Conservation (phyloP, 495 filamentous ascomycete genomes). For the Sabuloglossum arenarium region DNA sequence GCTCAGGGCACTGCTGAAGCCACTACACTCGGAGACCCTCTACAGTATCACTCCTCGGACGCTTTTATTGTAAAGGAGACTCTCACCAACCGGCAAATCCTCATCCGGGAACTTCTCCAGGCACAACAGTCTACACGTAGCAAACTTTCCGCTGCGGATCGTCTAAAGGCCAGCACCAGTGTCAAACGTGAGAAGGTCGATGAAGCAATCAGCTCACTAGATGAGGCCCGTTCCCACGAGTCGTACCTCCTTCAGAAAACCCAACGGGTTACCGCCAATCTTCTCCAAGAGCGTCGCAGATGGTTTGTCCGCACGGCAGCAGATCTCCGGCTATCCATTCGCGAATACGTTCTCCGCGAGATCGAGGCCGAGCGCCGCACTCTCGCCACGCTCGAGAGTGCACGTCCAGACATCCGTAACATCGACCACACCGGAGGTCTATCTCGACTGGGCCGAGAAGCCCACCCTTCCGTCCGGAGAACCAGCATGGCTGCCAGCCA, state of each 20-base stretch:
- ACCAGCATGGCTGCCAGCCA: slow-evolving; percentile 66
- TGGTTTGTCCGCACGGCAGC: slow-evolving; percentile 79
- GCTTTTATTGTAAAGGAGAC: slow-evolving; percentile 98
- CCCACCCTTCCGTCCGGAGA: slow-evolving; percentile 55
- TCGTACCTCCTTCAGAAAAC: slow-evolving; percentile 61
- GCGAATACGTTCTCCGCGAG: slow-evolving; percentile 83
- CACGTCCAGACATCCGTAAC: slow-evolving; percentile 77
- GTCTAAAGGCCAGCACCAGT: slow-evolving; percentile 61
- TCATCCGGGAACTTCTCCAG: slow-evolving; percentile 83
- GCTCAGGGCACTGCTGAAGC: slow-evolving; percentile 94
- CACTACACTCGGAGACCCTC: slow-evolving; percentile 79
- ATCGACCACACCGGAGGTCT: slow-evolving; percentile 84
- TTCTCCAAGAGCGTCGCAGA: slow-evolving; percentile 68
- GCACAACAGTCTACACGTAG: slow-evolving; percentile 62
- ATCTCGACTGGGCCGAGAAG: slow-evolving; percentile 68
- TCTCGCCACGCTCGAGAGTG: slow-evolving; percentile 75
- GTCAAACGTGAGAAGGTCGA: slow-evolving; percentile 89
- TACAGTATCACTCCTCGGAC: slow-evolving; percentile 88
- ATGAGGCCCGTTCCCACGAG: slow-evolving; percentile 69
- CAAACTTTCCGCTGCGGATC: slow-evolving; percentile 66
- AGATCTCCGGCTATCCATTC: slow-evolving; percentile 58
- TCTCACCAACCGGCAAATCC: slow-evolving; percentile 91
- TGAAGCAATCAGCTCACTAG: slow-evolving; percentile 72
- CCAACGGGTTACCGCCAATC: slow-evolving; percentile 67
- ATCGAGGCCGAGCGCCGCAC: slow-evolving; percentile 92